Evolutionary conservation across 2,329 filamentous ascomycete genomes (phyloP), one percentile per base, ranked within the genome.

Genomic region (Lachnellula hyalina): DNA sequence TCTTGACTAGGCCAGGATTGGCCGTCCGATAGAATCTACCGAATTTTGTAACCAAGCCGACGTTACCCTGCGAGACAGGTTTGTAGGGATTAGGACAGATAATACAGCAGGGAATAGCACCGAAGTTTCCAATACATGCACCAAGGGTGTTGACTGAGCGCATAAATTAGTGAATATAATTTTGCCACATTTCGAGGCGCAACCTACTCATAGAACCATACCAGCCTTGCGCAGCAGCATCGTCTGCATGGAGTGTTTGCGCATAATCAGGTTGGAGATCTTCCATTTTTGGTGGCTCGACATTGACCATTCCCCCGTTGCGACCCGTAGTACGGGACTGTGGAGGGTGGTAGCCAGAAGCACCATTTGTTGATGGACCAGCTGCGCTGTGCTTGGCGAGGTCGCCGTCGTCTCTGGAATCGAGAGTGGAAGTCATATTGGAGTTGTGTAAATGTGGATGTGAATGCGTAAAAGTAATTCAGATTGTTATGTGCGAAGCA

Each of bases 81-180:
- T 95, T 96, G 81, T 92, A 97, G 2, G 93, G 94, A 75, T 99
- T 99, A 49, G 94, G 94, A 76, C 89, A 96, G 74, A 86, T 78
- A 70, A 96, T 75, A 72, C 92, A 96, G 83, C 92, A 96, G 4
- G 94, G 94, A 63, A 97, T 80, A 17, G 94, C 91, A 49, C 94
- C 94, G 21, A 89, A 68, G 46, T 84, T 87, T 64, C 94, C 94
- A 52, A 96, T 78, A 65, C 81, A 76, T 51, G 80, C 71, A 61
- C 94, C 94, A 7, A 97, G 75, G 15, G 76, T 72, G 71, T 93
- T 89, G 72, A 95, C 83, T 84, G 62, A 55, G 61, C 19, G 17
- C 12, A 6, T 50, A 32, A 52, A 19, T 15, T 40, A 40, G 23
- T 15, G 47, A 25, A 40, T 7, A 21, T 8, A 34, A 36, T 49